Evolutionary conservation across 805 yeast species (phyloP), one percentile per base, ranked within the genome.

Genomic region (Candida loeiensis): DNA sequence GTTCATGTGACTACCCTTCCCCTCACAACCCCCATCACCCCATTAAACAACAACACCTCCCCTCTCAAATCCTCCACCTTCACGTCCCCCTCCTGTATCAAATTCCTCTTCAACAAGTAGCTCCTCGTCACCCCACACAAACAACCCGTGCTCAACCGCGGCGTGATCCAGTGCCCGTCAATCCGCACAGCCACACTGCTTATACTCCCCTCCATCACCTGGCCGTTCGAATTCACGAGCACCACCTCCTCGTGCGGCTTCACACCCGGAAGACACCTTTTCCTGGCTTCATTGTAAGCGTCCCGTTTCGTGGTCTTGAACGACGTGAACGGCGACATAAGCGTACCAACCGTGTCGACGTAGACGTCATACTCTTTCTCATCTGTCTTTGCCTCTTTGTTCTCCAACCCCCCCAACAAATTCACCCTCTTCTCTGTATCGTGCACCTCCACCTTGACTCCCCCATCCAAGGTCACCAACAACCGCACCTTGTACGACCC

Each of bases 101-200:
- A 53, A 2, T 76, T 73, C 35, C 79, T 76, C 11, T 65, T 57
- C 8, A 88, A 54, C 35, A 91, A 61, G 57, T 73, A 75, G 46
- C 79, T 79, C 49, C 98, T 71, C 51, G 79, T 77, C 0, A 84
- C 88, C 8, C 98, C 97, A 60, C 88, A 81, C 34, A 91, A 68
- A 55, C 96, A 87, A 0, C 98, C 98, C 11, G 79, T 64, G 1
- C 79, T 65, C 21, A 89, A 64, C n/a, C 71, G 64, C 1, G 99
- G 98, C 0, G 98, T 91, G 3, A 80, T 63, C 91, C 95, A 93
- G 19, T 58, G 55, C 32, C 71, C 76, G 6, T 50, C 53, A 3
- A 41, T 31, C 28, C 50, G 54, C 29, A 89, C 61, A 0, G 96
- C 97, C 8, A 90, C 71, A 51, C 84, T 87, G 11, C 93, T 80